A percentile compares a stretch with the other conserved stretches of the same genome.
Conservation (phyloP, 331 rosid species). For the Rosa hybrid region DNA sequence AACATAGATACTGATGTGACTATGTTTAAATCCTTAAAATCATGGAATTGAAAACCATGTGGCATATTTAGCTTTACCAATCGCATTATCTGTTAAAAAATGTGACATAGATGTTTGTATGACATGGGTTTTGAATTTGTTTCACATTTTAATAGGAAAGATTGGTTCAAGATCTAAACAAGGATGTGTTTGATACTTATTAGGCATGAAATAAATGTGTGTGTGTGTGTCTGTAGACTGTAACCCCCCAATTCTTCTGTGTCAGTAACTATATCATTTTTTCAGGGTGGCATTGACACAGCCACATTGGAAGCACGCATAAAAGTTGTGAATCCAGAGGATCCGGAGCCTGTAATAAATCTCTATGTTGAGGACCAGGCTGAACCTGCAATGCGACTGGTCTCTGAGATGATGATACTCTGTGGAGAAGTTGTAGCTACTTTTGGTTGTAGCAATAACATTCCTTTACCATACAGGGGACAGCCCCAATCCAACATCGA, state of each 20-base stretch:
- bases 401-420: constrained; percentile 95
- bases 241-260: neutral
- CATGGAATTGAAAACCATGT: neutral
- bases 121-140: neutral
- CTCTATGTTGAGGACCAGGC: constrained; percentile 95
- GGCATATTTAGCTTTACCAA: neutral
- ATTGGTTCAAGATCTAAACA: neutral
- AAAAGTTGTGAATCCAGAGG: constrained; percentile 84
- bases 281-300: constrained; percentile 88
- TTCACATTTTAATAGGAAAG: neutral
- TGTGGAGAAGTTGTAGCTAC: constrained; percentile 92
- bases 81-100: neutral
- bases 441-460: constrained; percentile 69
- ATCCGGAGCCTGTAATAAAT: constrained; percentile 74
- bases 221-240: neutral
- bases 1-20: neutral
- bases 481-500: constrained; percentile 91
- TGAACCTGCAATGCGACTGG: constrained; percentile 94
- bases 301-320: constrained; percentile 80
- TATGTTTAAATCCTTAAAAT: neutral
- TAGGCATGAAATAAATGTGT: neutral
- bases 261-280: constrained; percentile 18
- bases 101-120: neutral
- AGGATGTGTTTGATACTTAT: neutral
- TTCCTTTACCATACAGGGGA: constrained; percentile 95